phyloP scores from a whole-genome alignment of 2,329 filamentous ascomycete genomes.

The Colletotrichum shisoi region DNA sequence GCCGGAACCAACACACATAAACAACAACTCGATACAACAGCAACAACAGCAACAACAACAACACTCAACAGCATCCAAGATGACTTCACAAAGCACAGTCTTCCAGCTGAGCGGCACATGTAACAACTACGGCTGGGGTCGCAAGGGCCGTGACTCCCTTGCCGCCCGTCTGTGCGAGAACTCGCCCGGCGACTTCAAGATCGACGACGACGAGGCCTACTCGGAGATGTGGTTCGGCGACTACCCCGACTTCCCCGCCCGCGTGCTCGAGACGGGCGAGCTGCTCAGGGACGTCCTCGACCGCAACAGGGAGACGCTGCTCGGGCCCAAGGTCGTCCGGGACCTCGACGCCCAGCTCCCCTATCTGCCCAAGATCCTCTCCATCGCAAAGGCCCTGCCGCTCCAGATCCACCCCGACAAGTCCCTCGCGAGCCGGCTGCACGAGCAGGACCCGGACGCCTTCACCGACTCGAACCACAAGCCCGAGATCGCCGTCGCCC shows the following conservation, averaged over 20 bases:
- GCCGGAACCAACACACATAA: not conserved
- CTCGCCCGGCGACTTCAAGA: constrained; percentile 69
- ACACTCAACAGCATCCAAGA: not conserved
- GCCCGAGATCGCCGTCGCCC: constrained; percentile 78
- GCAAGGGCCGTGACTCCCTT: constrained; percentile 69
- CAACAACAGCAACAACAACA: not conserved
- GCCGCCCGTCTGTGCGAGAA: constrained; percentile 71
- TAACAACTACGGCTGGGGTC: constrained; percentile 76
- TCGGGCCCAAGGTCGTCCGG: constrained; percentile 69
- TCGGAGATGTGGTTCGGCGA: constrained; percentile 79
- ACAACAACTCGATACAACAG: not conserved
- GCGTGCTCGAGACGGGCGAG: constrained; percentile 68
- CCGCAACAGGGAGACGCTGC: constrained; percentile 65
- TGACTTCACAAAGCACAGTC: constrained; percentile 44
- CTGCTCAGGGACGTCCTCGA: constrained; percentile 71
- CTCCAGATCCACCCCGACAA: constrained; percentile 80
- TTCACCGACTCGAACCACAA: constrained; percentile 81
- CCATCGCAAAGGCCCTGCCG: constrained; percentile 77
- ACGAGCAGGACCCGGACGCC: constrained; percentile 68
- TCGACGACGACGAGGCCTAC: constrained; percentile 71
- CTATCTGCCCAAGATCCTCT: constrained; percentile 74
- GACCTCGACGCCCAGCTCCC: constrained; percentile 70
- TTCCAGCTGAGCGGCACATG: constrained; percentile 58
- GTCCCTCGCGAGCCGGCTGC: constrained; percentile 68
- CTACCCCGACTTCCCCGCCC: constrained; percentile 74